phyloP scores from a whole-genome alignment of 2,329 filamentous ascomycete species.

The Apiospora marii region DNA sequence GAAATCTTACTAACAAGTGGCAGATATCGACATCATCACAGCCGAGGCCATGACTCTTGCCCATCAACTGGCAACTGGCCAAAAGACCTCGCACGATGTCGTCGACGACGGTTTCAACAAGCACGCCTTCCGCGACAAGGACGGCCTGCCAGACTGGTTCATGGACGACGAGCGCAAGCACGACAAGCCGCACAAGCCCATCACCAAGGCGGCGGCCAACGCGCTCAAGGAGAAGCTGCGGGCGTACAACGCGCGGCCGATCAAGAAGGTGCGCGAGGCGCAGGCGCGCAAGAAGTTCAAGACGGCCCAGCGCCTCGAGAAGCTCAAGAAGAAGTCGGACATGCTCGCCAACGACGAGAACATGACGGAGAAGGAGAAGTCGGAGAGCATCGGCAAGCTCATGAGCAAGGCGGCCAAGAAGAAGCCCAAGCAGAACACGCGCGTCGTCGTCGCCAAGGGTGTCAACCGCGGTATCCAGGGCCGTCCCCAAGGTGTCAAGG shows the following conservation, averaged over 20 bases:
- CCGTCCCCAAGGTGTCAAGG: slow-evolving; percentile 90
- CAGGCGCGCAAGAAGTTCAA: slow-evolving; percentile 98
- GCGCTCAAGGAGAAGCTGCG: slow-evolving; percentile 96
- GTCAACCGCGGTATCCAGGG: slow-evolving; percentile 86
- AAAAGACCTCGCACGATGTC: slow-evolving; percentile 80
- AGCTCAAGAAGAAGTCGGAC: slow-evolving; percentile 96
- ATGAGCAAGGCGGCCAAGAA: slow-evolving; percentile 79
- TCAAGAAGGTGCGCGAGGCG: slow-evolving; percentile 98
- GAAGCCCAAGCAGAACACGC: slow-evolving; percentile 84
- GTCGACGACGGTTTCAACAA: slow-evolving; percentile 95
- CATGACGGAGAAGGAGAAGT: slow-evolving; percentile 96
- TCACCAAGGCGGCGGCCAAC: slow-evolving; percentile 85
- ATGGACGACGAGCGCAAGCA: slow-evolving; percentile 89
- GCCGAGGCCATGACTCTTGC: slow-evolving; percentile 98
- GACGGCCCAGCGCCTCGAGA: slow-evolving; percentile 88
- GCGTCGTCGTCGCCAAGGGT: slow-evolving; percentile 87
- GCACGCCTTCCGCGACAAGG: slow-evolving; percentile 86
- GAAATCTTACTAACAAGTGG: slow-evolving; percentile 37
- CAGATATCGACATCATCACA: slow-evolving; percentile 98
- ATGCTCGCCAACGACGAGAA: slow-evolving; percentile 87
- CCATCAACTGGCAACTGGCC: slow-evolving; percentile 86
- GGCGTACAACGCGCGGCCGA: slow-evolving; percentile 91
- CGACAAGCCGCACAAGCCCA: slow-evolving; percentile 86
- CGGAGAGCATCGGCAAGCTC: slow-evolving; percentile 80
- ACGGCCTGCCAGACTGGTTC: slow-evolving; percentile 97